These are phyloP conservation scores for Potentilla sterilis DNA, from an alignment of 306 rosid species.

Conservation along the genomic window DNA sequence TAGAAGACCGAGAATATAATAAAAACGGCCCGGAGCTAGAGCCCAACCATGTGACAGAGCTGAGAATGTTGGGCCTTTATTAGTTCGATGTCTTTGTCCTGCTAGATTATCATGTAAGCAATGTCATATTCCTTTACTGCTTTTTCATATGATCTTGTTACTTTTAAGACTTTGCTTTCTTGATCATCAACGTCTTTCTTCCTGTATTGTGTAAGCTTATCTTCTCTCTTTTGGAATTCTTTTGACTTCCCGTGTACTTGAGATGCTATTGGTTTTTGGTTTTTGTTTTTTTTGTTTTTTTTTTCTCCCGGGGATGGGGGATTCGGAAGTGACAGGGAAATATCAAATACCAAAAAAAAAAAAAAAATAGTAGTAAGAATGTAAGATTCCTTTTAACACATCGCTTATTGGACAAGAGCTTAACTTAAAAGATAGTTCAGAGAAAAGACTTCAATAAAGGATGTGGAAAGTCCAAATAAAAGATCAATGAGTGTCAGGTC, in stretches of 20 bases:
- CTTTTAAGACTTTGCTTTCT: background rate
- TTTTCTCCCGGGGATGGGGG: background rate
- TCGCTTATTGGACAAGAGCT: background rate
- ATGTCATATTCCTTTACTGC: background rate
- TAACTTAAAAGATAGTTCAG: background rate
- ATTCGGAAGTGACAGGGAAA: background rate
- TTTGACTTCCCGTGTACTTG: background rate
- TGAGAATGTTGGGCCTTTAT: conserved; percentile 94
- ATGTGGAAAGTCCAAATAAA: background rate
- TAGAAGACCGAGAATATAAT: conserved; percentile 66
- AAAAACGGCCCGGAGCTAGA: conserved; percentile 81
- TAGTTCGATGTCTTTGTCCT: conserved; percentile 40
- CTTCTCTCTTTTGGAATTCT: background rate
- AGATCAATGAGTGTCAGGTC: background rate
- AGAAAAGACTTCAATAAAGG: background rate
- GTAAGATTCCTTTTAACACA: background rate
- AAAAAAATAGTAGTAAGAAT: background rate
- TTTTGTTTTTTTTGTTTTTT: background rate
- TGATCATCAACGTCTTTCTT: background rate
- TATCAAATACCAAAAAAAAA: background rate
- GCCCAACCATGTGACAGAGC: conserved; percentile 84
- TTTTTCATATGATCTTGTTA: background rate
- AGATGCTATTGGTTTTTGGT: background rate
- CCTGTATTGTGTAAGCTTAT: background rate
- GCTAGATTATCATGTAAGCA: conserved; percentile 27